Base-by-base conservation (phyloP, 2,329 filamentous ascomycete genomes). In the Harringtonia aguacate region DNA sequence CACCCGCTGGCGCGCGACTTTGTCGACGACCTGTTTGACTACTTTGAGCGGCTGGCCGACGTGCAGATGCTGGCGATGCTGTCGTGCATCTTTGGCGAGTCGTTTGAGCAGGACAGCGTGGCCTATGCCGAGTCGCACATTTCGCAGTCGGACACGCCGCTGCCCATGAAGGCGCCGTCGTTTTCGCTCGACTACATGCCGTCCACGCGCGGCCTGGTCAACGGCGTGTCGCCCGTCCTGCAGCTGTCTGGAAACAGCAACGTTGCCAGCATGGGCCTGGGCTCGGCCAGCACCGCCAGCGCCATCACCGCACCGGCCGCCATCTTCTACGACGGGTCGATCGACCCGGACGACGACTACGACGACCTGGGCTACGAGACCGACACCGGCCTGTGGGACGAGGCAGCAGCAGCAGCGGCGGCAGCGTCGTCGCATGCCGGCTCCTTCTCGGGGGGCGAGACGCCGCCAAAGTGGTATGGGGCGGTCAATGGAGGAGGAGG, bases 31-130 rank as follows among this genome's bases (percentile, higher is more conserved):
- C 61, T 84, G n/a, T 80, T 84, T 51, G 62, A 68, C 22, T 69
- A 83, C 55, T 84, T 76, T 54, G 79, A 83, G 57, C 68, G 62
- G 42, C 65, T 71, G 27, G 77, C 72, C 7, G 79, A 84, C 48
- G 62, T 82, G 13, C 80, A 84, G 57, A 84, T 84, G 80, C 56
- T 84, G 43, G 80, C 79, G 9, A 83, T 84, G 77, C 66, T 84
- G 24, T 80, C 79, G 2, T 84, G 80, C 57, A 73, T 84, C 46
- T 83, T 84, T 55, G 77, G 73, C 51, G 78, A 83, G 41, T 69
- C 77, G 0, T 67, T 70, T 13, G 64, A 71, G 0, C 66, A 74
- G 36, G 70, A 98, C 46, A 68, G 68, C 39, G 66, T 77, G 21
- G 72, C 76, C 4, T 78, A 79, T 50, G 68, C 70, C 15, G 75